These are phyloP conservation scores for Sarocladiaceae sp. DNA, from an alignment of 2,329 filamentous ascomycete genomes.

Conservation along the genomic window DNA sequence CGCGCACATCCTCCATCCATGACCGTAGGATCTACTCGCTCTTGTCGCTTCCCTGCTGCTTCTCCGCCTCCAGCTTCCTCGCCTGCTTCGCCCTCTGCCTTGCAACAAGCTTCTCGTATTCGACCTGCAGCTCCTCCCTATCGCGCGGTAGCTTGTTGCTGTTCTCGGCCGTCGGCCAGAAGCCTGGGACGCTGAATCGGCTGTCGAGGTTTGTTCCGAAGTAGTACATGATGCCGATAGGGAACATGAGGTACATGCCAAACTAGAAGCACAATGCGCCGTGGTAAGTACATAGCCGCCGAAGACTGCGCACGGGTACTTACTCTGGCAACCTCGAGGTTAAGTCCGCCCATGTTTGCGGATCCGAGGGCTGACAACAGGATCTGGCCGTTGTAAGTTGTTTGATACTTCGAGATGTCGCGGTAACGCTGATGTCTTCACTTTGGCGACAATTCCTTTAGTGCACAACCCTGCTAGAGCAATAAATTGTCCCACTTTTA, in stretches of 20 bases:
- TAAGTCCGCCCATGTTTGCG: constrained; percentile 65
- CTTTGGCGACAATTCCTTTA: not conserved
- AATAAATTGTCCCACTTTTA: not conserved
- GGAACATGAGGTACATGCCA: constrained; percentile 98
- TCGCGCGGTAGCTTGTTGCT: constrained; percentile 74
- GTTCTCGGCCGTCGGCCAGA: constrained; percentile 84
- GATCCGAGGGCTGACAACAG: too few relatives aligned
- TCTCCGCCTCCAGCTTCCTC: constrained; percentile 32
- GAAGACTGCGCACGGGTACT: too few relatives aligned
- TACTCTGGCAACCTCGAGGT: constrained; percentile 89
- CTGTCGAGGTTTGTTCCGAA: constrained; percentile 97
- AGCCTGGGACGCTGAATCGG: constrained; percentile 81
- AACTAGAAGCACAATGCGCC: constrained; percentile 54
- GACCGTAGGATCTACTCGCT: too few relatives aligned
- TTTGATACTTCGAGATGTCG: not conserved
- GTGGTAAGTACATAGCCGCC: too few relatives aligned
- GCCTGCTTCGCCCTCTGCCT: constrained; percentile 71
- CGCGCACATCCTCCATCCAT: constrained; percentile 10
- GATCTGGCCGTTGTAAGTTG: too few relatives aligned
- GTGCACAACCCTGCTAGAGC: not conserved
- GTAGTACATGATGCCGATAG: constrained; percentile 99
- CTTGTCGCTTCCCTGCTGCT: constrained; percentile 21
- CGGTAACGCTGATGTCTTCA: constrained; percentile 4
- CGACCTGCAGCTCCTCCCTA: constrained; percentile 75
- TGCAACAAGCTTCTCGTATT: constrained; percentile 68